Evolutionary conservation across 768 basidiomycete genomes (phyloP), one percentile per base, ranked within the genome.

Genomic region (Leccinum truebloodii): DNA sequence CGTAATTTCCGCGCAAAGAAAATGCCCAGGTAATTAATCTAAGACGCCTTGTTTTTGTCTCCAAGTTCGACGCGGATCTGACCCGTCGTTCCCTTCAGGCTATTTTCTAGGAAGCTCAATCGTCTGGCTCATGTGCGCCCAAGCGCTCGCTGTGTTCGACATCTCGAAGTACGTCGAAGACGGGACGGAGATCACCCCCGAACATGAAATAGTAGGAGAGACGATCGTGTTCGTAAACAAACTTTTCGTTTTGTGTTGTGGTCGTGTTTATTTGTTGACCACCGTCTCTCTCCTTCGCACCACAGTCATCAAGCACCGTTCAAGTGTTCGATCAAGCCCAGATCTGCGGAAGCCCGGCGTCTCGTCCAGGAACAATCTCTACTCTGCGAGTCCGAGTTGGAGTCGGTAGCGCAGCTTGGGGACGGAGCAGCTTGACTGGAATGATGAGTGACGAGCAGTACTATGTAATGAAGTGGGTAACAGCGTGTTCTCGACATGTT

Each of bases 151-250:
- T 0, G 76, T 73, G 14, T 81, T 83, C 52, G 67, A 81, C 32
- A 28, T 28, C 28, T 70, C 70, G 12, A 81, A 79, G 37, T 70
- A 65, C 0, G 62, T 79, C 1, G 77, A 76, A 58, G 73, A 79
- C n/a, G 81, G 79, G 0, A 64, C 73, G 1, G 78, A 78, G 26
- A 70, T 83, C 24, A 75, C 77, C 0, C 81, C 82, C 6, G 78
- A 82, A 54, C 76, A 79, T 53, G 78, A 79, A 44, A 46, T 55
- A 49, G 57, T 55, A 2, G 67, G 67, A 41, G 65, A 32, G 3
- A 60, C 55, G 16, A 35, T 64, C 5, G 12, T 61, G 67, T 66
- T 8, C 48, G 52, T 20, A 28, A 41, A 8, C 9, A 41, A n/a
- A 7, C 24, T 1, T 14, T 6, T 60, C 18, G 3, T 50, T 10